Percentiles rank a stretch among this genome's conserved stretches.
Conservation (phyloP, 2,329 filamentous ascomycete species). For the Saccharata proteae region DNA sequence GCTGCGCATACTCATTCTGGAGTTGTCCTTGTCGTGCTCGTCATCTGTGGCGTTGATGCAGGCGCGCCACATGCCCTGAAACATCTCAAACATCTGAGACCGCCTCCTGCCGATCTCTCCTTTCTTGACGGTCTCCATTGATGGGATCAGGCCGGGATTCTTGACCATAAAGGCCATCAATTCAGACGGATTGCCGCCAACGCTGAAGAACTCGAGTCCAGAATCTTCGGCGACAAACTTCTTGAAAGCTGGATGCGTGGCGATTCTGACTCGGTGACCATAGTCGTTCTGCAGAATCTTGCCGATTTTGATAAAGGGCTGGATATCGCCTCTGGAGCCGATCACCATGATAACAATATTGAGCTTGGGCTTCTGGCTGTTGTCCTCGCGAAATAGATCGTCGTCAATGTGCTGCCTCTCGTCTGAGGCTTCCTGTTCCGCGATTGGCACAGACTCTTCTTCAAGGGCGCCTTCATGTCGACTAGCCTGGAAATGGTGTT, state of each 20-base stretch:
- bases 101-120: slow-evolving; percentile 60
- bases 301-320: slow-evolving; percentile 67
- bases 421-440: not conserved
- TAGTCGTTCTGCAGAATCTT: slow-evolving; percentile 59
- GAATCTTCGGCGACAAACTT: slow-evolving; percentile 62
- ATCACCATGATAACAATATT: slow-evolving; percentile 81
- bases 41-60: slow-evolving; percentile 65
- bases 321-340: slow-evolving; percentile 66
- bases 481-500: slow-evolving; percentile 40
- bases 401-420: not conserved
- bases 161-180: slow-evolving; percentile 86
- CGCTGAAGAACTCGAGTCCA: slow-evolving; percentile 67
- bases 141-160: slow-evolving; percentile 66
- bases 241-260: slow-evolving; percentile 66
- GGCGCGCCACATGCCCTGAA: slow-evolving; percentile 69
- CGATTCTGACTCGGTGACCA: slow-evolving; percentile 64
- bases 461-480: slow-evolving; percentile 8
- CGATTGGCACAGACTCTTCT: slow-evolving; percentile 3
- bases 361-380: slow-evolving; percentile 36
- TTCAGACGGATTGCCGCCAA: slow-evolving; percentile 68
- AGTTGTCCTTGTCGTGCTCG: slow-evolving; percentile 44
- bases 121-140: slow-evolving; percentile 56
- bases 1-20: slow-evolving; percentile 42
- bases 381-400: not conserved
- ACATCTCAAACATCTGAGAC: slow-evolving; percentile 67